These are phyloP conservation scores for sorghum (Sorghum bicolor) DNA, from an alignment of 176 grass and related monocot species.

Conservation along the genomic window DNA sequence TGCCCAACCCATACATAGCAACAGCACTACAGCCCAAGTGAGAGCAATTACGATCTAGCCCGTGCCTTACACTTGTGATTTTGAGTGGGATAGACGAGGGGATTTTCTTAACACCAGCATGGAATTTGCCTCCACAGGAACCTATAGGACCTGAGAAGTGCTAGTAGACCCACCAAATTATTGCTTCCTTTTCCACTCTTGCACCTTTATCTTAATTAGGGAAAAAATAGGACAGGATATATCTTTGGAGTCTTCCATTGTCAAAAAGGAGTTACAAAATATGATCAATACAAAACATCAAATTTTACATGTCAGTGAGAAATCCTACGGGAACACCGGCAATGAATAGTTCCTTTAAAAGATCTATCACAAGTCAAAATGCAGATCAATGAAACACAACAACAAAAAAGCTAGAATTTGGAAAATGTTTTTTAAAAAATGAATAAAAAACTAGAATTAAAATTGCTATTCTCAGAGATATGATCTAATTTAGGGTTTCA, in stretches of 20 bases:
- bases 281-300: constrained; percentile 14
- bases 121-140: not conserved
- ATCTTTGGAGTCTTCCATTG: not conserved
- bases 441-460: not conserved
- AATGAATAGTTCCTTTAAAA: not conserved
- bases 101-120: not conserved
- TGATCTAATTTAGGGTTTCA: not conserved
- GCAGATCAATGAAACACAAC: not conserved
- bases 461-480: not conserved
- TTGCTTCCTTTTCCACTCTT: constrained; percentile 9
- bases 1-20: not conserved
- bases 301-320: not conserved
- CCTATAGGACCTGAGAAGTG: not conserved
- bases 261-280: not conserved
- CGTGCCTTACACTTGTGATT: not conserved
- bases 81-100: not conserved
- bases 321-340: not conserved
- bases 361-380: not conserved
- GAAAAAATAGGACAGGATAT: not conserved
- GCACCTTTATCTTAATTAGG: constrained; percentile 9
- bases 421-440: not conserved
- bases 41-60: not conserved
- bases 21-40: not conserved
- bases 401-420: too few relatives aligned
- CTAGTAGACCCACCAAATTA: not conserved